Conservation (phyloP, 192 early-diverging fungal species). For the Phycomyces blakesleeanus region DNA sequence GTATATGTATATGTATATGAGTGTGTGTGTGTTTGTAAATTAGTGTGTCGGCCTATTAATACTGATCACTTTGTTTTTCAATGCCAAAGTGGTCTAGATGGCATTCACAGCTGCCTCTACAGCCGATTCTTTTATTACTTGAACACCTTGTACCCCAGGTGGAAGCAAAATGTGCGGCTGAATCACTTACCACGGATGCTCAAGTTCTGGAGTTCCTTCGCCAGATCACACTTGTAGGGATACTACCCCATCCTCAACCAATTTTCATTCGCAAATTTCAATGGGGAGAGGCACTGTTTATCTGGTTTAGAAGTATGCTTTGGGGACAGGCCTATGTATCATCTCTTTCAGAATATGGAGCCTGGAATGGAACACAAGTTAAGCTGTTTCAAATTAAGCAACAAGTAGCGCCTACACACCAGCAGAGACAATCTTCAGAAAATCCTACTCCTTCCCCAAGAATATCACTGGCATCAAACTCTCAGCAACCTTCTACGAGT, state of each 20-base stretch:
- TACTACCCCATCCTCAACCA: constrained; percentile 45
- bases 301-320: constrained; percentile 68
- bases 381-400: constrained; percentile 52
- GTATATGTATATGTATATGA: no score
- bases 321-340: constrained; percentile 70
- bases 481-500: no score
- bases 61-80: no score
- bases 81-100: constrained; percentile 49
- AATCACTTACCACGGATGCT: constrained; percentile 60
- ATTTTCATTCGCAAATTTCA: constrained; percentile 57
- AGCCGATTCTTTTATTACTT: constrained; percentile 60
- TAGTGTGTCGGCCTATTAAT: no score
- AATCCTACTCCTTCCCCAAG: no score
- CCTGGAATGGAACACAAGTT: constrained; percentile 64
- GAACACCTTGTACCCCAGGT: constrained; percentile 66
- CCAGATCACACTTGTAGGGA: constrained; percentile 34
- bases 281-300: constrained; percentile 57
- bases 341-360: constrained; percentile 50
- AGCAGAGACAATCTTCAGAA: no score
- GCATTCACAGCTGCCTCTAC: constrained; percentile 67
- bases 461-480: no score
- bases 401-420: neutral
- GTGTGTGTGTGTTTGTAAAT: constrained; percentile 25
- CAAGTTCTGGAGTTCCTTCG: constrained; percentile 54
- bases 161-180: constrained; percentile 55